Conservation (phyloP, 495 filamentous ascomycete genomes). For the Aspergillus carlsbadensis region DNA sequence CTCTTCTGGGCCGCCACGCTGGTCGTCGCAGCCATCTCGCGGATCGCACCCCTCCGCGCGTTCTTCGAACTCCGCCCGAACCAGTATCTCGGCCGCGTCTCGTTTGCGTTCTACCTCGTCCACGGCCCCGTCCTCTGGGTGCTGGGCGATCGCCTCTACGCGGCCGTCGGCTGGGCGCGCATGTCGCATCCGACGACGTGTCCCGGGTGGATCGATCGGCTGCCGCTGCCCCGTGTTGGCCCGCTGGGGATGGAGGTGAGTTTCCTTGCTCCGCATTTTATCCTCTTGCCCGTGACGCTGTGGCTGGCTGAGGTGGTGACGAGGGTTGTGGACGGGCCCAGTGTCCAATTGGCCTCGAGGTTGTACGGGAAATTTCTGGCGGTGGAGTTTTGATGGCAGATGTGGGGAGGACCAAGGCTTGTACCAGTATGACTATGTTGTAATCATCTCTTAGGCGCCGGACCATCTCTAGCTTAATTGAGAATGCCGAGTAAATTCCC, state of each 20-base stretch:
- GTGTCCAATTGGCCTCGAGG: conserved; percentile 53
- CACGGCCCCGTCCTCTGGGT: conserved; percentile 51
- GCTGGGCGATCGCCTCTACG: conserved; percentile 47
- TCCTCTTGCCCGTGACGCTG: no score
- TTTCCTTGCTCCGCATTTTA: conserved; percentile 48
- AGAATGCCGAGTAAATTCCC: no score
- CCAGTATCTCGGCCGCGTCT: conserved; percentile 55
- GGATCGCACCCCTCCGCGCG: conserved; percentile 27
- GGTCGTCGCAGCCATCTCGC: conserved; percentile 31
- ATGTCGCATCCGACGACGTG: conserved; percentile 35
- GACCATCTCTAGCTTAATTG: no score
- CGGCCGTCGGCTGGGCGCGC: conserved; percentile 48
- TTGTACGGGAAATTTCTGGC: conserved; percentile 41
- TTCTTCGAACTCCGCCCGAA: conserved; percentile 39
- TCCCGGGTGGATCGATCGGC: conserved; percentile 42
- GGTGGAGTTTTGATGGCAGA: background rate
- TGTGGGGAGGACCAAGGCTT: background rate
- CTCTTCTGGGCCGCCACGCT: conserved; percentile 41
- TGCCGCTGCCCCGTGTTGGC: conserved; percentile 48
- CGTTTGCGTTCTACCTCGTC: conserved; percentile 54
- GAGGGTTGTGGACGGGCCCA: conserved; percentile 54
- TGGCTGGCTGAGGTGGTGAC: conserved; percentile 42
- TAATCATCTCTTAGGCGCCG: no score
- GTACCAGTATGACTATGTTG: background rate
- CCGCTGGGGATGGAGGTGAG: conserved; percentile 54